These are phyloP conservation scores for Plasmodiophora brassicae DNA, from an alignment of 208 protist genomes.

Conservation along the genomic window DNA sequence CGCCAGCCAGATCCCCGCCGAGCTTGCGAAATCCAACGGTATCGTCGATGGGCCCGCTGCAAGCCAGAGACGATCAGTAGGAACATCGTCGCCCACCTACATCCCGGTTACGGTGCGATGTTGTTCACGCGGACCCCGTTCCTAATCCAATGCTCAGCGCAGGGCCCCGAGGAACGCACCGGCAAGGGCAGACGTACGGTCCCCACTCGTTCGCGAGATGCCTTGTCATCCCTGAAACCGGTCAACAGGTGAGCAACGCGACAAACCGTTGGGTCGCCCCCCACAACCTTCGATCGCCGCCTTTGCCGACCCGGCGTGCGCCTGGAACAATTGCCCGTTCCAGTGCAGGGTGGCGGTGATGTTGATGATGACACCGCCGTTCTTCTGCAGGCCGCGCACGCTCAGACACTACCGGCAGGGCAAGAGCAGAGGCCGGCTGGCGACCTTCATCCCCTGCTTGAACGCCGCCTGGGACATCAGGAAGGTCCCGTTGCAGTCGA, in stretches of 20 bases:
- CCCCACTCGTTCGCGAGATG: slow-evolving; percentile 24
- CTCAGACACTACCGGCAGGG: background rate
- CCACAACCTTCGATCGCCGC: background rate
- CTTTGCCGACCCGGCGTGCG: background rate
- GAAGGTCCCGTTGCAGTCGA: slow-evolving; percentile 12
- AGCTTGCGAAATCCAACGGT: background rate
- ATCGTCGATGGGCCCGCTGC: background rate
- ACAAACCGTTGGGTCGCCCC: background rate
- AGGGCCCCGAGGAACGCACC: background rate
- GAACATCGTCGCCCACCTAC: background rate
- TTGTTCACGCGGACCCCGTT: slow-evolving; percentile 3
- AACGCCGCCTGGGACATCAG: background rate
- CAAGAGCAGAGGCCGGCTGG: background rate
- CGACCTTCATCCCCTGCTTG: background rate
- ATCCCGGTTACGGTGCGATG: slow-evolving; percentile 10
- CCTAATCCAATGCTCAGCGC: background rate
- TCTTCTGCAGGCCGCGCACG: background rate
- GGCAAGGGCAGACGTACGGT: background rate
- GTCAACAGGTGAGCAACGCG: background rate
- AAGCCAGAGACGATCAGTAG: background rate
- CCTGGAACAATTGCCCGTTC: slow-evolving; percentile 2
- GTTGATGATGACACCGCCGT: slow-evolving; percentile 10
- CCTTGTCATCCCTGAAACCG: background rate
- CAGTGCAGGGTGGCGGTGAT: slow-evolving; percentile 27
- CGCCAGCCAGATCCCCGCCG: background rate